Evolutionary conservation across 1,284 basidiomycete species (phyloP), one percentile per base, ranked within the genome.

Genomic region (Chiua sp.): DNA sequence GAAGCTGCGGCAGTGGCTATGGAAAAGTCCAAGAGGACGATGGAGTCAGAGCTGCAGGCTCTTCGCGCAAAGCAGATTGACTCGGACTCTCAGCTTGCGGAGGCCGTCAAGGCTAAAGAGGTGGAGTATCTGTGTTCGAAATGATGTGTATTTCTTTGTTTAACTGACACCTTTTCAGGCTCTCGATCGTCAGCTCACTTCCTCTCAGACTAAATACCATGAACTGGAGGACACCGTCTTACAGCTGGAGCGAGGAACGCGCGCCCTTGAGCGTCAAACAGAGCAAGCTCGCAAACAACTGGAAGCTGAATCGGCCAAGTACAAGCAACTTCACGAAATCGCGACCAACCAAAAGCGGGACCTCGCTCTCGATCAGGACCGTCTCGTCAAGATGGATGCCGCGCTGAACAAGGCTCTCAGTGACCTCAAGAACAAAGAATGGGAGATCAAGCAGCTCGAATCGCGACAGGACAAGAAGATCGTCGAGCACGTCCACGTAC

Each of bases 401-500:
- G 94, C 95, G 37, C 81, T 96, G 49, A 90, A 91, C 66, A 90
- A 92, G 65, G 87, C 90, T 12, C 80, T 93, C 12, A 83, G 86
- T 8, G 93, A 96, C 63, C 79, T 97, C 56, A 93, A 93, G 70
- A 83, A 83, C 50, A 87, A 91, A 42, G 93, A 98, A 70, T 92
- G 90, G 83, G 93, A 97, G 61, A 85, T 94, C 62, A 91, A 89
- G 62, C 90, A 95, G 60, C 78, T 96, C 18, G 90, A 94, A 60
- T 91, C 91, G 10, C 87, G 88, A 72, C 93, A 96, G 75, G 95
- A 98, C 81, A 98, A 97, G 82, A 98, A 95, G 16, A 98, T 98
- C 60, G 96, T 99, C 52, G 97, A 99, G 77, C 98, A 99, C 71
- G 96, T 99, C 23, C 93, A 99, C 69, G 98, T 99, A 20, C 83